phyloP scores from a whole-genome alignment of 192 early-diverging fungal species.

The Backusella australiensis region DNA sequence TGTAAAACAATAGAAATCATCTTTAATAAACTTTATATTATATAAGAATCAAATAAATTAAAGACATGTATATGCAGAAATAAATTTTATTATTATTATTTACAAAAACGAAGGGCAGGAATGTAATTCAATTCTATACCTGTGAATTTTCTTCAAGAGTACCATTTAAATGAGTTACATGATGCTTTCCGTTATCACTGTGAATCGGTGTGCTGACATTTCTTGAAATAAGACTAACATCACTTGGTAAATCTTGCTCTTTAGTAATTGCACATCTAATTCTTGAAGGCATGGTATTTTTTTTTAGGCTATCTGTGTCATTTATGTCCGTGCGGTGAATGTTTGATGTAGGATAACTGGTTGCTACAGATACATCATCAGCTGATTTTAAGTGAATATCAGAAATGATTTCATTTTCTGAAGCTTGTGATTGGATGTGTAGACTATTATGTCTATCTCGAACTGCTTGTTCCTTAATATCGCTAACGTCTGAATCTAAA shows the following conservation, averaged over 20 bases:
- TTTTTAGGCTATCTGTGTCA: neutral
- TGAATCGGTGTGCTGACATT: neutral
- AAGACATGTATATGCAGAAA: neutral
- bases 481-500: neutral
- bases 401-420: neutral
- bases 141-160: neutral
- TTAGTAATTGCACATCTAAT: neutral
- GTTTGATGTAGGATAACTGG: neutral
- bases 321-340: neutral
- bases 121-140: neutral
- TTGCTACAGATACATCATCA: neutral
- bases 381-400: neutral
- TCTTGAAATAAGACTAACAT: neutral
- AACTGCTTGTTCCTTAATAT: neutral
- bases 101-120: neutral
- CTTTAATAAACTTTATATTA: neutral
- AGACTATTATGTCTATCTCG: neutral
- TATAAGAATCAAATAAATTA: neutral
- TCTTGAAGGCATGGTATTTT: neutral
- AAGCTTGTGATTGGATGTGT: neutral
- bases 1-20: neutral
- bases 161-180: neutral
- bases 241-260: neutral
- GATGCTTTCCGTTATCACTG: too few relatives aligned
- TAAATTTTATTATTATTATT: neutral